Evolutionary conservation across 257 asterid species (phyloP).

Genomic region (Nemophila menziesii): DNA sequence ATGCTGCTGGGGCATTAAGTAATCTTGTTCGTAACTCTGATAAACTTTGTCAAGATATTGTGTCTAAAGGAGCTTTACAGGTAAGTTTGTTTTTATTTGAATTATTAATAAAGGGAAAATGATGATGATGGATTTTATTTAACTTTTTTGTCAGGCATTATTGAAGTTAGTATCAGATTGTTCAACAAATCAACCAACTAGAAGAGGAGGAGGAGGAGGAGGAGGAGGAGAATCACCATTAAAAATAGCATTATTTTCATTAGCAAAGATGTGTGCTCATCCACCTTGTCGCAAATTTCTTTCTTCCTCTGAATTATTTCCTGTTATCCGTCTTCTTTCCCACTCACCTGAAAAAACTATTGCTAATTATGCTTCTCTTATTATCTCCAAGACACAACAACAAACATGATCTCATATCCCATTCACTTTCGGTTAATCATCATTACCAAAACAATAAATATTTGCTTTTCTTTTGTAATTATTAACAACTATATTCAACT

Average conservation of each 20-base stretch:
- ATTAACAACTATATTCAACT: too few species aligned
- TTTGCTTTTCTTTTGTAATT: too few species aligned
- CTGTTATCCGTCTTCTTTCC: slow-evolving; percentile 61
- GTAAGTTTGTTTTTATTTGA: slow-evolving; percentile 12
- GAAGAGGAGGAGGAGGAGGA: slow-evolving; percentile 53
- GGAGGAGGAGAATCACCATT: slow-evolving; percentile 76
- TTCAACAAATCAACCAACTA: slow-evolving; percentile 46
- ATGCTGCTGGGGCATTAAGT: slow-evolving; percentile 98
- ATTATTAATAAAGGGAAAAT: too few species aligned
- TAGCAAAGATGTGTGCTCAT: slow-evolving; percentile 91
- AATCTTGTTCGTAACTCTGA: slow-evolving; percentile 90
- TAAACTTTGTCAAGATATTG: slow-evolving; percentile 87
- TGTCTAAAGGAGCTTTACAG: slow-evolving; percentile 94
- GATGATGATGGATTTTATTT: too few species aligned
- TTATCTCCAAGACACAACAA: slow-evolving; percentile 60
- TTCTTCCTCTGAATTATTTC: slow-evolving; percentile 62
- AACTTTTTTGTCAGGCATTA: slow-evolving; percentile 63
- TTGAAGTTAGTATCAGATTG: slow-evolving; percentile 79
- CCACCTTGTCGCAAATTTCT: slow-evolving; percentile 74
- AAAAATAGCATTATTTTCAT: slow-evolving; percentile 74
- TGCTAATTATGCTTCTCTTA: slow-evolving; percentile 72
- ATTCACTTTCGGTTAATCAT: too few species aligned
- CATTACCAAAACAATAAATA: too few species aligned
- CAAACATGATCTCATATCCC: too few species aligned
- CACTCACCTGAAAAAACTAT: slow-evolving; percentile 83